Percentiles rank a stretch among this genome's conserved stretches.
Evolutionary conservation across 2,329 filamentous ascomycete genomes (phyloP).

Genomic region (Trichoderma atrobrunneum): DNA sequence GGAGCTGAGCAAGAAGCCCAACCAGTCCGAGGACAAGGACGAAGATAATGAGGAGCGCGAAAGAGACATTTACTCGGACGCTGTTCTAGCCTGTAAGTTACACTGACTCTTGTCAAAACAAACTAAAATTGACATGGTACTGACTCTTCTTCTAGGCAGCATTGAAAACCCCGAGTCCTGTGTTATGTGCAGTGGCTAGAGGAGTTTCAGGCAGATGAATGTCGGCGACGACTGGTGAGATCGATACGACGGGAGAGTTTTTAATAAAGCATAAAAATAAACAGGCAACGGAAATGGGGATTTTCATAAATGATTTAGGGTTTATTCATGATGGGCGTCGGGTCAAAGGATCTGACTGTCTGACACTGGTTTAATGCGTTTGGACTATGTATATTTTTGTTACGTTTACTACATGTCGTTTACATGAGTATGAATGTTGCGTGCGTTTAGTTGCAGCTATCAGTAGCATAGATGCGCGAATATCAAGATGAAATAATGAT

Average conservation of each 20-base stretch:
- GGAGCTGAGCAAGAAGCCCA: constrained; percentile 51
- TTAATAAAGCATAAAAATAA: not conserved
- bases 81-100: constrained; percentile 77
- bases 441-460: not conserved
- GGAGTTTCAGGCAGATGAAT: not conserved
- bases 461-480: constrained; percentile 8
- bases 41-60: constrained; percentile 72
- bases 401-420: constrained; percentile 3
- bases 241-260: constrained; percentile 24
- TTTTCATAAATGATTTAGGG: not conserved
- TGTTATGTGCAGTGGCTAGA: constrained; percentile 93
- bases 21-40: constrained; percentile 71
- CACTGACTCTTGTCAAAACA: not conserved
- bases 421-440: constrained; percentile 3
- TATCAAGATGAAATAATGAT: not conserved
- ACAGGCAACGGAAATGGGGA: constrained; percentile 6
- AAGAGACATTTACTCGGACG: constrained; percentile 92
- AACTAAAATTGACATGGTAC: constrained; percentile 10
- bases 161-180: constrained; percentile 96
- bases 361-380: constrained; percentile 14
- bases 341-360: not conserved
- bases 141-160: constrained; percentile 59
- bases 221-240: constrained; percentile 32
- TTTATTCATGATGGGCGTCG: not conserved
- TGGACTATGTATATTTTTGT: constrained; percentile 9